phyloP scores from a whole-genome alignment of 2,329 filamentous ascomycete genomes.

The Pseudogymnoascus sp. region DNA sequence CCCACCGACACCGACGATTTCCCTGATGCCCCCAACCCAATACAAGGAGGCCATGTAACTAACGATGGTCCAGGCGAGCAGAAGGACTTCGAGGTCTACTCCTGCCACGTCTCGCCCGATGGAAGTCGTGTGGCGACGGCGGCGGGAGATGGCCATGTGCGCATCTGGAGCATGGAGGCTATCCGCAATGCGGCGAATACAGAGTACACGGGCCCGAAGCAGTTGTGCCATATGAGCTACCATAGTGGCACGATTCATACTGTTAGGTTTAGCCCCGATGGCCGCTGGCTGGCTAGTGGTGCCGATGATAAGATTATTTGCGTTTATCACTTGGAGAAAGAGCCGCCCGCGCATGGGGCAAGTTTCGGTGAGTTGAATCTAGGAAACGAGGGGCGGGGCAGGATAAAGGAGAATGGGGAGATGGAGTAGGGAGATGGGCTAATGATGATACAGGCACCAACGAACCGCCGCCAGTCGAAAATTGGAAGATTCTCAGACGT shows the following conservation, averaged over 20 bases:
- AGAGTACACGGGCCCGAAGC: constrained; percentile 68
- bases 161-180: constrained; percentile 94
- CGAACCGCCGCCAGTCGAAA: constrained; percentile 88
- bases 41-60: neutral
- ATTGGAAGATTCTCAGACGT: constrained; percentile 92
- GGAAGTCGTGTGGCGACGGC: constrained; percentile 86
- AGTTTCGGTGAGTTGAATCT: constrained; percentile 58
- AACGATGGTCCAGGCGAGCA: constrained; percentile 29
- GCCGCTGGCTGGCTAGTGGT: constrained; percentile 89
- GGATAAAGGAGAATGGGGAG: constrained; percentile 1
- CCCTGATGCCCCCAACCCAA: neutral
- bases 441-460: constrained; percentile 49
- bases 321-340: constrained; percentile 84
- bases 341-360: constrained; percentile 64
- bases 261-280: constrained; percentile 91
- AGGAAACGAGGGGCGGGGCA: neutral
- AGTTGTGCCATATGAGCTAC: constrained; percentile 96
- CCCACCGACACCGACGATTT: too few relatives aligned
- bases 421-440: constrained; percentile 15
- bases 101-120: constrained; percentile 93
- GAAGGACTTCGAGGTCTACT: constrained; percentile 98
- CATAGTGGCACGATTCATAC: constrained; percentile 96
- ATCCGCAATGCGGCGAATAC: constrained; percentile 72
- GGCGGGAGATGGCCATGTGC: constrained; percentile 93
- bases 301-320: constrained; percentile 99